Base-by-base conservation (phyloP, 2,329 filamentous ascomycete genomes). In the Nigrospora oryzae region DNA sequence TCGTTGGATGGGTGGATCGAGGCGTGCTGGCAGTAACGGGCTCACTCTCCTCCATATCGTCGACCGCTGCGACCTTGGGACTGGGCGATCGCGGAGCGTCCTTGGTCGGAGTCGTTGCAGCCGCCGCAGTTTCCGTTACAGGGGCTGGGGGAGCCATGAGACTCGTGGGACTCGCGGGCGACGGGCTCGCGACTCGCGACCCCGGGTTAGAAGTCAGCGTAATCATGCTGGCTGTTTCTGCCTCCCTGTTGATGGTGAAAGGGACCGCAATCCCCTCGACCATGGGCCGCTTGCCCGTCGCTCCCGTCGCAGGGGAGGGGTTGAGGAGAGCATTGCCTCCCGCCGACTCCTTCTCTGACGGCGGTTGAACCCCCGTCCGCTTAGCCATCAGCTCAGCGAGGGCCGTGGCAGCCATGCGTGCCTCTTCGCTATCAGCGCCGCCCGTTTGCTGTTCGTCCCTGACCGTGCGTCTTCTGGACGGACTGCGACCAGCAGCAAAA, bases 241-340 rank as follows among this genome's bases (percentile, higher is more conserved):
- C 75, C 16, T 84, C 74, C 51, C 75, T 75, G 43, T 75, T 74
- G 13, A 90, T 61, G 46, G 77, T 84, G 56, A 90, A 90, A 0
- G 86, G 86, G 53, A 87, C 75, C 0, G 86, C 84, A 23, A 89
- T 77, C 1, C 84, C 82, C 16, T 78, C 79, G 6, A 85, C 70
- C 38, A 80, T 81, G 0, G 84, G 82, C 3, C 85, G 69, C 56
- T 83, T 84, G 5, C 77, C 77, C 0, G 73, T 70, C 4, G 73
- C 68, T 0, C 74, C 76, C 0, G 77, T 68, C 49, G 71, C 63
- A 38, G 74, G 54, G 30, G 68, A 56, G 0, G 69, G 64, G 10
- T 70, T 72, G 30, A 69, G 65, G 0, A 73, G 65, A 1, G 69
- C 66, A 3, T 70, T 58, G 0, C 65, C 68, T 3, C 49, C 55